Conservation (phyloP, 1,284 basidiomycete species). For the Anthracocystis walkeri region DNA sequence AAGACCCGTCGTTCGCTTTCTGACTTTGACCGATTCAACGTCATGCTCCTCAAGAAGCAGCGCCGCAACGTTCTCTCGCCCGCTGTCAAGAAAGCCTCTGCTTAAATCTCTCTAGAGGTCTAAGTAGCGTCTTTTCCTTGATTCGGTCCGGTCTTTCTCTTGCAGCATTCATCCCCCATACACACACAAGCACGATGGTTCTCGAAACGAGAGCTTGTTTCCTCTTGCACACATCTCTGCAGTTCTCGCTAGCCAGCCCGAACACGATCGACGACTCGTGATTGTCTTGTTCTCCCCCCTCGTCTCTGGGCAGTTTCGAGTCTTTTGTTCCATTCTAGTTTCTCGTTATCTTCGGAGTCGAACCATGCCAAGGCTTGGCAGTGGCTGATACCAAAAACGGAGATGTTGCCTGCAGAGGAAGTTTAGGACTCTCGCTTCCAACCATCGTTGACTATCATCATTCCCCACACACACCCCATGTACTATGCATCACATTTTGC, state of each 20-base stretch:
- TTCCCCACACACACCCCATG: slow-evolving; percentile 14
- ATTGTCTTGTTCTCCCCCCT: slow-evolving; percentile 29
- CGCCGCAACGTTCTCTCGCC: slow-evolving; percentile 71
- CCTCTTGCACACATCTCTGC: slow-evolving; percentile 5
- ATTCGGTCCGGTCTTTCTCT: slow-evolving; percentile 15
- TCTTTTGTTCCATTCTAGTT: slow-evolving; percentile 1
- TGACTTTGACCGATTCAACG: slow-evolving; percentile 88
- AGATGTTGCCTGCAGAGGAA: background rate
- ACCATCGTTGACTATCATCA: slow-evolving; percentile 1
- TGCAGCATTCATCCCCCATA: slow-evolving; percentile 33
- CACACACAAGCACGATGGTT: slow-evolving; percentile 12
- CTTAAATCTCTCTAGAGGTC: slow-evolving; percentile 38
- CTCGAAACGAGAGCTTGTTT: background rate
- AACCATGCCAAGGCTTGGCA: background rate
- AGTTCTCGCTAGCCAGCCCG: slow-evolving; percentile 8
- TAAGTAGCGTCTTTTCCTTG: slow-evolving; percentile 15
- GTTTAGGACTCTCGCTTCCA: background rate
- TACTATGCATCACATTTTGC: slow-evolving; percentile 39
- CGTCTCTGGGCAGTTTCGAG: slow-evolving; percentile 37
- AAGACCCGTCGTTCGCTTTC: slow-evolving; percentile 81
- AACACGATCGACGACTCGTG: slow-evolving; percentile 25
- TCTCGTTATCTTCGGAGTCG: slow-evolving; percentile 12
- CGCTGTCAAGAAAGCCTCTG: slow-evolving; percentile 63
- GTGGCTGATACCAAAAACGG: slow-evolving; percentile 15
- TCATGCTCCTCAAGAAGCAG: slow-evolving; percentile 74